phyloP scores from a whole-genome alignment of 2,329 filamentous ascomycete genomes.

The Pseudogymnoascus verrucosus region DNA sequence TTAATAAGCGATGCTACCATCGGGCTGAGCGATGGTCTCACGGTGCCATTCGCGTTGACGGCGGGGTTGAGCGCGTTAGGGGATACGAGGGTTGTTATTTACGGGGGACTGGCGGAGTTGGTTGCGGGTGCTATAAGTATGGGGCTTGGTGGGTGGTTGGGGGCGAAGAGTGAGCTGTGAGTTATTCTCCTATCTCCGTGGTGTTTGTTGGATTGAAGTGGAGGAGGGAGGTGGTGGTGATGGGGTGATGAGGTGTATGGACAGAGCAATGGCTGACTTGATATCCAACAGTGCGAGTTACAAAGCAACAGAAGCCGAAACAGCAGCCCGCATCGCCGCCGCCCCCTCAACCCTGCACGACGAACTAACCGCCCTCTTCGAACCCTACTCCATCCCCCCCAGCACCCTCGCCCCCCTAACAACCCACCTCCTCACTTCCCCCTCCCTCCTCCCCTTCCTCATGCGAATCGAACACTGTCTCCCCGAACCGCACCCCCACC shows the following conservation, averaged over 20 bases:
- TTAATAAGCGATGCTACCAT: conserved; percentile 48
- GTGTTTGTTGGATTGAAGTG: too few species aligned
- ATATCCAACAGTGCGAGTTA: conserved; percentile 24
- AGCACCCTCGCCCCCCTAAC: conserved; percentile 28
- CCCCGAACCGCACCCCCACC: conserved; percentile 23
- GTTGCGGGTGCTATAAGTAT: conserved; percentile 55
- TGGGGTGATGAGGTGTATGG: too few species aligned
- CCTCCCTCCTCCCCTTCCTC: conserved; percentile 32
- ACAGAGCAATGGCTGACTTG: neutral
- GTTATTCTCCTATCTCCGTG: too few species aligned
- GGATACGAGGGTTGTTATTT: conserved; percentile 44
- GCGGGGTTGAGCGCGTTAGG: conserved; percentile 45
- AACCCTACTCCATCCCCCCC: conserved; percentile 27
- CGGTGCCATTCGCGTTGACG: conserved; percentile 55
- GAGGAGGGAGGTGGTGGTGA: too few species aligned
- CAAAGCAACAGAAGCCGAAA: conserved; percentile 21
- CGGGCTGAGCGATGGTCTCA: conserved; percentile 54
- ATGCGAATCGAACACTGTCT: conserved; percentile 30
- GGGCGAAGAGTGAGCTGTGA: conserved; percentile 39
- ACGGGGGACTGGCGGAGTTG: conserved; percentile 52
- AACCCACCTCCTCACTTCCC: conserved; percentile 25
- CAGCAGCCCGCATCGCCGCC: conserved; percentile 20
- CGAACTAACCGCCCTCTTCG: conserved; percentile 29
- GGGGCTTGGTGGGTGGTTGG: conserved; percentile 53
- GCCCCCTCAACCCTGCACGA: conserved; percentile 21